Base-by-base conservation (phyloP, 306 rosid genomes). In the Quercus bicolor region DNA sequence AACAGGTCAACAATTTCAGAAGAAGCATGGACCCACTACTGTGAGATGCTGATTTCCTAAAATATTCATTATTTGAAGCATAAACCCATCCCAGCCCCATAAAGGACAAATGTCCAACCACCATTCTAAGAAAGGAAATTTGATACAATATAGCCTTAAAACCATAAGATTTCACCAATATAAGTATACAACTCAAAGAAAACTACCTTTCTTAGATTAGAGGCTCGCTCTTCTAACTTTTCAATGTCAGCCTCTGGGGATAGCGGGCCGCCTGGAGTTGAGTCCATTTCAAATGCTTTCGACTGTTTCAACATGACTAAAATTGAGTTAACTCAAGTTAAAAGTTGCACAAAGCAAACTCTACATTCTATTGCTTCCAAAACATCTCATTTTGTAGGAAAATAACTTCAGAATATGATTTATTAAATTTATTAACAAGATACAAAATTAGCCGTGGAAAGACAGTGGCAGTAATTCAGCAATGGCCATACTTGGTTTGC, bases 191-290 rank as follows among this genome's bases (percentile, higher is more conserved):
- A 28, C 56, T 61, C 45, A 20, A 54, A 2, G 31, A 15, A 79
- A 56, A 78, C 13, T 83, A 96, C 99, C 97, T 81, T 86, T 88
- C 85, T 90, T 55, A 93, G 82, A 82, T 83, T 81, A 37, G 89
- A 79, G 80, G 95, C 91, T 81, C 77, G 87, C 78, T 91, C 94
- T 81, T 89, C 97, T 75, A 93, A 85, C 77, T 91, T 93, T 75
- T 90, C 96, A 21, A 92, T 84, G 85, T 93, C 96, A 66, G 78
- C 80, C 75, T 91, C 78, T 43, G 91, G 85, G 74, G 84, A 78
- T 15, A 60, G 33, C 20, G 81, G 79, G 15, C 81, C 76, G 21
- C 92, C 86, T 72, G 88, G 71, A 77, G 83, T 80, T 28, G 91
- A 86, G 75, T 87, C 78, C 55, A 82, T 16, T 66, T 91, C 97